Conservation (phyloP, 768 basidiomycete genomes). For the Pluteus cervinus region DNA sequence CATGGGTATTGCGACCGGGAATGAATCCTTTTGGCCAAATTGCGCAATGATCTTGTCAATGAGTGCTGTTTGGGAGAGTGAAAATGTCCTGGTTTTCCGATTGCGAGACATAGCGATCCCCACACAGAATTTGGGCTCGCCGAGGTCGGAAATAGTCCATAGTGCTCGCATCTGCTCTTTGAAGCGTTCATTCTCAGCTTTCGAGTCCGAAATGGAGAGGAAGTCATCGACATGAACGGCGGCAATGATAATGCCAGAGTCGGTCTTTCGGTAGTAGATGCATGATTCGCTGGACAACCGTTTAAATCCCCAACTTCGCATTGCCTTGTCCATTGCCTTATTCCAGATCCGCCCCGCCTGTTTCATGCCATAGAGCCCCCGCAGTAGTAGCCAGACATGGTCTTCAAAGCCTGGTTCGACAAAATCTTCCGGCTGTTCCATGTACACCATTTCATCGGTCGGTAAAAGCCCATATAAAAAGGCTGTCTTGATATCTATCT, state of each 20-base stretch:
- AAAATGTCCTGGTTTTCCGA: conserved; percentile 6
- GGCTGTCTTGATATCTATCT: conserved; percentile 34
- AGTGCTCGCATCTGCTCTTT: conserved; percentile 17
- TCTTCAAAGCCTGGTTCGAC: conserved; percentile 13
- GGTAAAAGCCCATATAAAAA: conserved; percentile 28
- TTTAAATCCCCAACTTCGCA: conserved; percentile 24
- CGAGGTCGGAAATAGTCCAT: conserved; percentile 27
- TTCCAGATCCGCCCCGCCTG: conserved; percentile 29
- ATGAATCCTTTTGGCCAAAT: conserved; percentile 18
- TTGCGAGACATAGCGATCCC: conserved; percentile 24
- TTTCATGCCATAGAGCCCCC: conserved; percentile 26
- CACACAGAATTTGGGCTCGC: conserved; percentile 17
- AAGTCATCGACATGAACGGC: conserved; percentile 31
- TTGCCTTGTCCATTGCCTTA: conserved; percentile 18
- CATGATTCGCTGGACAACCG: conserved; percentile 23
- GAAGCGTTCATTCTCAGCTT: conserved; percentile 10
- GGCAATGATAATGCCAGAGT: conserved; percentile 16
- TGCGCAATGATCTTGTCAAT: conserved; percentile 22
- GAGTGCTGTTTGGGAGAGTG: conserved; percentile 17
- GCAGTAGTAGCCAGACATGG: conserved; percentile 12
- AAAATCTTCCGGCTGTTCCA: conserved; percentile 29
- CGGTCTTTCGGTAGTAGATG: conserved; percentile 18
- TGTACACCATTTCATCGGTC: conserved; percentile 23
- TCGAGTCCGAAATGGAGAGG: conserved; percentile 11
- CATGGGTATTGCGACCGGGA: conserved; percentile 20